These are phyloP conservation scores for Aspergillus vadensis DNA, from an alignment of 2,329 filamentous ascomycete species.

Conservation along the genomic window DNA sequence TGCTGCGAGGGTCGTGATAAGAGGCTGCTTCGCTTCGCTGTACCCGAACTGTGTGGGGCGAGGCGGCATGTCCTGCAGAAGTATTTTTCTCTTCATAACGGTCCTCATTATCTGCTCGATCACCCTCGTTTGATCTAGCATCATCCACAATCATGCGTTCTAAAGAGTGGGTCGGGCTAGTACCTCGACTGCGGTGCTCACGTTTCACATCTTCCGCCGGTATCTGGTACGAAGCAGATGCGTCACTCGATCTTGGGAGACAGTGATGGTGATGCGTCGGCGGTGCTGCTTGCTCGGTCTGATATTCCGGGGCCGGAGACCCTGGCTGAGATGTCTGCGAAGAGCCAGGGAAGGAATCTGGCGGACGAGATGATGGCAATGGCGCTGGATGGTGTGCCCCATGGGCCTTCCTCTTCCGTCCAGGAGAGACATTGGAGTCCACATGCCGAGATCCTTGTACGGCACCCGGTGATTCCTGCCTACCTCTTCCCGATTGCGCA, in stretches of 20 bases:
- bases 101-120: neutral
- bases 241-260: conserved; percentile 7
- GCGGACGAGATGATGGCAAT: conserved; percentile 53
- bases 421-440: conserved; percentile 71
- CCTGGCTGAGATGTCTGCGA: conserved; percentile 13
- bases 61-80: neutral
- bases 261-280: conserved; percentile 10
- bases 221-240: conserved; percentile 9
- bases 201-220: neutral
- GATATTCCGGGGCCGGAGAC: conserved; percentile 37
- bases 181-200: neutral
- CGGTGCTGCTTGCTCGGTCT: neutral
- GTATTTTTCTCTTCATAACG: neutral
- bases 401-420: conserved; percentile 77
- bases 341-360: conserved; percentile 32
- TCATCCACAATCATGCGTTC: neutral
- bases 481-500: conserved; percentile 72
- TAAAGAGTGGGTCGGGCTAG: neutral
- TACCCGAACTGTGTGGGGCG: neutral
- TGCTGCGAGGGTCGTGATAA: neutral
- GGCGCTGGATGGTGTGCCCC: conserved; percentile 55
- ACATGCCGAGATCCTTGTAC: conserved; percentile 52
- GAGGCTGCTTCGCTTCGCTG: neutral
- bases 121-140: neutral
- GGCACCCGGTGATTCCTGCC: conserved; percentile 51